Base-by-base conservation (phyloP, 1,284 basidiomycete species). In the Lentinula novae-zelandiae region DNA sequence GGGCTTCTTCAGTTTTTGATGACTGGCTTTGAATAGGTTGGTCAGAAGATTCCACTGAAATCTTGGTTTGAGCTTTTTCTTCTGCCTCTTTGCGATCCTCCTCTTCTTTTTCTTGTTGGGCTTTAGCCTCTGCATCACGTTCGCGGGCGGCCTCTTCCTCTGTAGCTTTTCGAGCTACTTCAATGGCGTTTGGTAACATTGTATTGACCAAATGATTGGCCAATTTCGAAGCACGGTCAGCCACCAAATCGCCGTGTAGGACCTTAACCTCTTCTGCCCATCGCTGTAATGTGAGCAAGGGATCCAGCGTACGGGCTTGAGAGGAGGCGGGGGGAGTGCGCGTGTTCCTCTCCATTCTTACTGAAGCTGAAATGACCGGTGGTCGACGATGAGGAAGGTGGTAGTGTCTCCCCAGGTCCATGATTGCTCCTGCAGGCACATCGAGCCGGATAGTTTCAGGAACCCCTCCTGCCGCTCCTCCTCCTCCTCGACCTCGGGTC, bases 221-320 rank as follows among this genome's bases (percentile, higher is more conserved):
- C 27, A 96, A 71, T 67, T 86, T 88, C 15, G 78, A 77, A n/a
- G 86, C 78, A 20, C 94, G 81, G 66, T 90, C 85, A 31, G 79
- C 75, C 15, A 87, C 82, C 62, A 89, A 87, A 66, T 87, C 83
- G 39, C 91, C 87, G 62, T 95, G 87, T 13, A 94, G 78, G 57
- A 93, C 88, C 67, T 90, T 91, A 60, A 85, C 85, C 73, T 97
- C 96, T 68, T 98, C 95, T 1, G 83, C 77, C 96, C 96, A 98
- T 51, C 96, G 85, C 68, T 92, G 89, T n/a, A 88, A 71, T 0
- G 96, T 98, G 9, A 89, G 76, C 62, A 93, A 75, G 2, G 95
- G 95, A 56, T 90, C 87, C 56, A 92, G 83, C 34, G 84, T 83
- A 39, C 84, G 83, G 36, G 76, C 75, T 57, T 85, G 82, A 36